Conservation (phyloP, 805 yeast genomes). For the Priceomyces melissophilus region DNA sequence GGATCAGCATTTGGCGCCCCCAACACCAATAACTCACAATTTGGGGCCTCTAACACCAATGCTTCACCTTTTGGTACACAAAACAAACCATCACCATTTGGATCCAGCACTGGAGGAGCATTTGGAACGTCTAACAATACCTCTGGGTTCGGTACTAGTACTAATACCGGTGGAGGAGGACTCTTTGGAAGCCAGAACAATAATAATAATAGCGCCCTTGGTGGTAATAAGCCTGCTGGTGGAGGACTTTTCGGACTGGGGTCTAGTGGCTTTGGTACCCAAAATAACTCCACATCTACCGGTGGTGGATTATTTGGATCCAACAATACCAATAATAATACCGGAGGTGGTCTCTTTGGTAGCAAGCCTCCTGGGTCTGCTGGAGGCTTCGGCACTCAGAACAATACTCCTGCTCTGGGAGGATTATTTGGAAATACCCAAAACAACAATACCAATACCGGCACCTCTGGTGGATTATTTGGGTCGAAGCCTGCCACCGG, state of each 20-base stretch:
- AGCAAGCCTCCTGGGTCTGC: constrained; percentile 10
- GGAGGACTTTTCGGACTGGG: constrained; percentile 23
- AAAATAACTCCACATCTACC: constrained; percentile 15
- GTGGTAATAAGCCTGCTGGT: constrained; percentile 15
- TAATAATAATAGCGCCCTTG: constrained; percentile 20
- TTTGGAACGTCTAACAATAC: constrained; percentile 37
- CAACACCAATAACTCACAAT: constrained; percentile 16
- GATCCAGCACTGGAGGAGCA: constrained; percentile 6
- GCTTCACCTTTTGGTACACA: constrained; percentile 34
- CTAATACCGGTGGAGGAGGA: constrained; percentile 12
- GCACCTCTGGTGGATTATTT: constrained; percentile 22
- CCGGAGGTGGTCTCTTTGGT: constrained; percentile 31
- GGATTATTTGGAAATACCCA: constrained; percentile 33
- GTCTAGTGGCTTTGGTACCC: constrained; percentile 20
- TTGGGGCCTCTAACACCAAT: constrained; percentile 19
- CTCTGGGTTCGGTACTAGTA: constrained; percentile 11
- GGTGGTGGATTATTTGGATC: constrained; percentile 16
- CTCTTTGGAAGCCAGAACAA: constrained; percentile 15
- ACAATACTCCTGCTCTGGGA: constrained; percentile 32
- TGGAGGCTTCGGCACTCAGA: constrained; percentile 11
- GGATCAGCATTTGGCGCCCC: constrained; percentile 31
- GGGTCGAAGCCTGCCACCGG: constrained; percentile 17
- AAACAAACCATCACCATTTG: constrained; percentile 5
- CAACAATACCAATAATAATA: constrained; percentile 27
- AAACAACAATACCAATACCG: constrained; percentile 7